Evolutionary conservation across 495 filamentous ascomycete species (phyloP).

Genomic region (Tuber borchii): DNA sequence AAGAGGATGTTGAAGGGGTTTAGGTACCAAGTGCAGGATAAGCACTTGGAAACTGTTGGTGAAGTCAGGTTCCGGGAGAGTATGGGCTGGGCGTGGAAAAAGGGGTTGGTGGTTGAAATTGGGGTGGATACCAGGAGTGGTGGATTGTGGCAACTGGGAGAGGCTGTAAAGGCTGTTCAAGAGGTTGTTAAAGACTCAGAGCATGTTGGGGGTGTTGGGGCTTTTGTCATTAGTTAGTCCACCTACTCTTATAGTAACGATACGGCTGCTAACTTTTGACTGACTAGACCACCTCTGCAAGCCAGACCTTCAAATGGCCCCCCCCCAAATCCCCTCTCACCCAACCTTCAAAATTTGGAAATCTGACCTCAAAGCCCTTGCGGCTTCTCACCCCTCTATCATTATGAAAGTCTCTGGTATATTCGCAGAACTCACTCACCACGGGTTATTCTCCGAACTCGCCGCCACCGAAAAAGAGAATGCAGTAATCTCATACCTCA

Average conservation of each 20-base stretch:
- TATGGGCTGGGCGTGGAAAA: conserved; percentile 58
- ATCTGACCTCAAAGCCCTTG: conserved; percentile 7
- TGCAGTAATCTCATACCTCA: conserved; percentile 46
- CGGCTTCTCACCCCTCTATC: conserved; percentile 55
- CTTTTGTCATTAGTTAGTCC: conserved; percentile 42
- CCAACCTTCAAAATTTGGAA: conserved; percentile 32
- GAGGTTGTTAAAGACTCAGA: conserved; percentile 15
- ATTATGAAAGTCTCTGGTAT: conserved; percentile 84
- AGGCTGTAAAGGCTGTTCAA: conserved; percentile 44
- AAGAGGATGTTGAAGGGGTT: conserved; percentile 24
- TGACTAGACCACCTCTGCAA: conserved; percentile 76
- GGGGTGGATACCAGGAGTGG: conserved; percentile 68
- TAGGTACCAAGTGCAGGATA: conserved; percentile 75
- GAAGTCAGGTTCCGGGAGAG: conserved; percentile 57
- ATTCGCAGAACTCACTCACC: conserved; percentile 63
- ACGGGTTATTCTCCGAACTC: background rate
- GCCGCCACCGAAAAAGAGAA: conserved; percentile 1
- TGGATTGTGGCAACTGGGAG: conserved; percentile 66
- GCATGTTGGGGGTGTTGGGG: background rate
- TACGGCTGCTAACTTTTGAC: background rate
- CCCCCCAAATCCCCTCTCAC: background rate
- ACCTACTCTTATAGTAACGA: background rate
- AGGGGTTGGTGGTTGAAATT: conserved; percentile 66
- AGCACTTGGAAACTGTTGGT: conserved; percentile 58
- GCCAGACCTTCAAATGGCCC: conserved; percentile 57